Base-by-base conservation (phyloP, 2,329 filamentous ascomycete genomes). In the Penicillium frequentans region DNA sequence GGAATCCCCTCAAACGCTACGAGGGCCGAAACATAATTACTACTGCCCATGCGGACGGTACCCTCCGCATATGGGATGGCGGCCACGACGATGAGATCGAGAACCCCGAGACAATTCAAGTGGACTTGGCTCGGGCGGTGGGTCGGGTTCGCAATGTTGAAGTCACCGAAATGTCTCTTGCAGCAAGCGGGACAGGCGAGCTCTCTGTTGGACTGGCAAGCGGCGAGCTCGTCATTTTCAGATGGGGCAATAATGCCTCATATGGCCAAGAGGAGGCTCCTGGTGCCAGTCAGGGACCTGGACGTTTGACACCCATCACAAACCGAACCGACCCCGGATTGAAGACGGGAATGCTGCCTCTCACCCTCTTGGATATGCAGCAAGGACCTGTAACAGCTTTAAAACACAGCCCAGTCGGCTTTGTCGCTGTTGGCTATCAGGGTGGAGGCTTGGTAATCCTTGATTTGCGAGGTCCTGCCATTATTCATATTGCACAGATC, bases 41-140 rank as follows among this genome's bases (percentile, higher is more conserved):
- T 59, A 91, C 90, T 5, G 89, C 91, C 0, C 93, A 99, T 72
- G 91, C 89, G 3, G 95, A 99, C 74, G 91, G 93, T 52, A 96
- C 90, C 0, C 81, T 99, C n/a, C 84, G 93, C 31, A 80, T 98
- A 7, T 99, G 93, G 92, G 95, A 99, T 74, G 86, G 89, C 21
- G 95, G 95, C 0, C 90, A 96, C 68, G 90, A 86, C 14, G 95
- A 99, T 69, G 91, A 97, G 68, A 90, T 99, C 50, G 95, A 99
- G 73, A 98, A 98, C 67, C 82, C 86, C 13, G 81, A 82, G 4
- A 82, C 91, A 52, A 78, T 98, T 24, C 93, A 99, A 75, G 86
- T 96, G 6, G 93, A 99, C 68, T 81, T 98, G 37, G 89, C 90
- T 7, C 84, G 91, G 61, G 90, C 93, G 2, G 80, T 98, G 5